A percentile compares a stretch with the other conserved stretches of the same genome.
Evolutionary conservation across 164 flowering plant species (phyloP).

Genomic region (Cinnamomum micranthum): DNA sequence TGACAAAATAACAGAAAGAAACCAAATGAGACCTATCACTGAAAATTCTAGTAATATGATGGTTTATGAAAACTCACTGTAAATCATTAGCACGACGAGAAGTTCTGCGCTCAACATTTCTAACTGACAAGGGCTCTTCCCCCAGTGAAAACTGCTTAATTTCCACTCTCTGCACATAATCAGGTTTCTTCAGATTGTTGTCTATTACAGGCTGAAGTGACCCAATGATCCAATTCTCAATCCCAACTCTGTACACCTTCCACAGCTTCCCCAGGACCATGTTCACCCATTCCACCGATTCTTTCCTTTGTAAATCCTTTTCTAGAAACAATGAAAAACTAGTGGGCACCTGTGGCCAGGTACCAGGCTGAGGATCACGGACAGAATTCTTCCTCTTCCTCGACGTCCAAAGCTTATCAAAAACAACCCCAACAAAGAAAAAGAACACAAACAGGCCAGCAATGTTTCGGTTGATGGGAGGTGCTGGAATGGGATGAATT

Average conservation of each 20-base stretch:
- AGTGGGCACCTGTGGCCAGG: constrained; percentile 77
- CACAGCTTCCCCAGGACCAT: constrained; percentile 98
- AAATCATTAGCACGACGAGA: constrained; percentile 90
- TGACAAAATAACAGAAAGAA: not conserved
- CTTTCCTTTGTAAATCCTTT: constrained; percentile 91
- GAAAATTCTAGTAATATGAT: not conserved
- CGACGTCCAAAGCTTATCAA: constrained; percentile 86
- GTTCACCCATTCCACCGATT: constrained; percentile 98
- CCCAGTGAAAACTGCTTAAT: constrained; percentile 93
- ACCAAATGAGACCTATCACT: not conserved
- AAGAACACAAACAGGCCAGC: constrained; percentile 76
- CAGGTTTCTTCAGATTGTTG: constrained; percentile 72
- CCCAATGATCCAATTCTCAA: constrained; percentile 92
- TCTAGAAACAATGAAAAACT: constrained; percentile 76
- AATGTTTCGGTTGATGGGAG: constrained; percentile 59
- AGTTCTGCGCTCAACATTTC: constrained; percentile 91
- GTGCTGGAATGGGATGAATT: constrained; percentile 88
- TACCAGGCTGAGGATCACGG: constrained; percentile 31
- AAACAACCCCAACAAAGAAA: constrained; percentile 87
- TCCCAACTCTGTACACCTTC: constrained; percentile 82
- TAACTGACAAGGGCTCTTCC: constrained; percentile 84
- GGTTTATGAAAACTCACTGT: constrained; percentile 55
- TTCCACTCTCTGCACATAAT: constrained; percentile 89
- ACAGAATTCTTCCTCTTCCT: constrained; percentile 43
- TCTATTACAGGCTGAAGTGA: constrained; percentile 95